Base-by-base conservation (phyloP, 192 early-diverging fungal genomes). In the Obelidium mucronatum region DNA sequence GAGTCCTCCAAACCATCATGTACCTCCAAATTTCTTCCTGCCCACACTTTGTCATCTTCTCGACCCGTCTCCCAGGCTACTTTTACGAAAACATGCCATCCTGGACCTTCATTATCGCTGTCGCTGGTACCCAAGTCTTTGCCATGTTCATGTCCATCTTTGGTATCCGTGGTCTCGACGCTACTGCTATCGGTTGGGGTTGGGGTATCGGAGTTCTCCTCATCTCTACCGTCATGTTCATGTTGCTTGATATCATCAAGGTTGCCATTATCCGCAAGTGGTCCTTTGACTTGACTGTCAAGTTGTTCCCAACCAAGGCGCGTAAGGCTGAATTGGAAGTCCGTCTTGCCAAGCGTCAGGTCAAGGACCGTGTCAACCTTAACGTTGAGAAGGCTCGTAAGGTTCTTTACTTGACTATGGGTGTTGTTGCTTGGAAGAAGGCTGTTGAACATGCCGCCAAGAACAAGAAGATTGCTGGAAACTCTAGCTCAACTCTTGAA, bases 31-130 rank as follows among this genome's bases (percentile, higher is more conserved):
- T 97, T 69, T 95, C 94, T 15, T 95, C 94, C 24, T 92, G 89
- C 73, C 94, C 94, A 51, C 96, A 97, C 85, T 97, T 97, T 83
- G 94, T 96, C 36, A 98, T 98, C 76, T 98, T 98, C 85, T 96
- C 95, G 3, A 96, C 96, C 35, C 93, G 95, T 81, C 81, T 96
- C 2, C 89, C 92, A 30, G 91, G 92, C 52, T 95, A 89, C 81
- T 95, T 93, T 81, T 98, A 93, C 92, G 89, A 94, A 79, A 93
- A 93, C 75, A 83, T 89, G 79, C 96, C 96, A 4, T 90, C 89
- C 56, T 85, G 85, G 77, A 85, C 90, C 28, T 98, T 98, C 80
- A 88, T 92, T 13, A 80, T 89, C 22, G 93, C 92, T 54, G 91
- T 98, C 64, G 81, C 92, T 62, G 95, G 91, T 19, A 98, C 95